Evolutionary conservation across 306 rosid genomes (phyloP), one percentile per base, ranked within the genome.

Genomic region (Rosa chinensis): DNA sequence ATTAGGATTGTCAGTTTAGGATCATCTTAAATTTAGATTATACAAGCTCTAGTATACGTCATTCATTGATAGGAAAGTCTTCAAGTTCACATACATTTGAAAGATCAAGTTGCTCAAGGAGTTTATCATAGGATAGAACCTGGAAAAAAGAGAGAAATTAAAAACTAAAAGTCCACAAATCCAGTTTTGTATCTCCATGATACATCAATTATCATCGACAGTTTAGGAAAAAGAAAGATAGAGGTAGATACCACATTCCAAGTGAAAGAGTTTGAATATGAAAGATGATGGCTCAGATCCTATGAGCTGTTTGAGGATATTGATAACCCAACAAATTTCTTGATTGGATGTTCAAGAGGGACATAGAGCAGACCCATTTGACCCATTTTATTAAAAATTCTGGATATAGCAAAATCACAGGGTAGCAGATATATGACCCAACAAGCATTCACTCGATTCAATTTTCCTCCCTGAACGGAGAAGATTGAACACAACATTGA

Each of bases 41-140:
- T 47, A 10, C 6, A 12, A 12, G 35, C 74, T 45, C 58, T 43
- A 69, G 17, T 52, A 32, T 76, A 76, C 72, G 63, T 47, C 62
- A 76, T 35, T 76, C 79, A 47, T 76, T 76, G 47, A 76, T 76
- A 32, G 63, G 79, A 48, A 76, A 76, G 62, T 76, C 79, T 63
- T 76, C 79, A 11, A 76, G 79, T 63, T 76, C 79, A 5, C 79
- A 72, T 23, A 76, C 62, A 76, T 76, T 76, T 62, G 79, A 63
- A 63, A 76, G 79, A 76, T 76, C 79, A 28, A 76, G 79, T 40
- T 76, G 79, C 62, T 63, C 62, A 63, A 76, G 79, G 40, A 76
- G 72, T 63, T 25, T 72, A 47, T 76, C 72, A 64, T 76, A 76
- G 2, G 72, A 76, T 13, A 76, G 42, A 63, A 76, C 79, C 79